Base-by-base conservation (phyloP, 495 filamentous ascomycete species). In the Collariella sp. region DNA sequence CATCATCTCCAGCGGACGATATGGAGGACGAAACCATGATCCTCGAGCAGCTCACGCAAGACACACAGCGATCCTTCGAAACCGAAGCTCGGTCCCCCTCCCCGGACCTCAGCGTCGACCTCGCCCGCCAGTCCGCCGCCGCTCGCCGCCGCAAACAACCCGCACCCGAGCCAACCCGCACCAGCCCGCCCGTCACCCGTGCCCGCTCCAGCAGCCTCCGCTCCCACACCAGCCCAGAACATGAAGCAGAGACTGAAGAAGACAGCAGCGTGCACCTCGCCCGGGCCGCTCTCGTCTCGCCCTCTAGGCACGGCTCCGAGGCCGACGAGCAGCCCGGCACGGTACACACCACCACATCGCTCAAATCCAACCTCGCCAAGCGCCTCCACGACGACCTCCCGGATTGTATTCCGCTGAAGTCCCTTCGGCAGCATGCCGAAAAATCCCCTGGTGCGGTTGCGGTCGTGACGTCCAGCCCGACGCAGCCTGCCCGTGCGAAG, bases 391-490 rank as follows among this genome's bases (percentile, higher is more conserved):
- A 79, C 50, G 74, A 79, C 31, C 63, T 83, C 5, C 79, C 81
- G 0, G 87, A 88, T 58, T 91, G 83, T 59, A 76, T 83, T 22
- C 71, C 83, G 2, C 78, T 96, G 4, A 82, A 82, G 34, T 73
- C 76, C 3, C 73, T 95, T 12, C 68, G 76, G 34, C 73, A 72
- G 43, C 77, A 86, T 64, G 73, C 72, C 49, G 75, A 62, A 2
- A 73, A 70, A 68, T 68, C 67, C 52, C 65, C 84, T 12, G 83
- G 90, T 58, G 75, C 86, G 11, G 74, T 93, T 31, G 87, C 82
- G 1, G 70, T 91, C 18, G 86, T 82, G 12, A 76, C 81, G 18
- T 73, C 81, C 44, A 63, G 67, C 19, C 78, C 80, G 1, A 69
- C 74, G 3, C 69, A 77, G 5, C 76, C 84, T 2, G 68, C 73